These are phyloP conservation scores for Sclerotinia glacialis DNA, from an alignment of 2,329 filamentous ascomycete species.

Conservation along the genomic window DNA sequence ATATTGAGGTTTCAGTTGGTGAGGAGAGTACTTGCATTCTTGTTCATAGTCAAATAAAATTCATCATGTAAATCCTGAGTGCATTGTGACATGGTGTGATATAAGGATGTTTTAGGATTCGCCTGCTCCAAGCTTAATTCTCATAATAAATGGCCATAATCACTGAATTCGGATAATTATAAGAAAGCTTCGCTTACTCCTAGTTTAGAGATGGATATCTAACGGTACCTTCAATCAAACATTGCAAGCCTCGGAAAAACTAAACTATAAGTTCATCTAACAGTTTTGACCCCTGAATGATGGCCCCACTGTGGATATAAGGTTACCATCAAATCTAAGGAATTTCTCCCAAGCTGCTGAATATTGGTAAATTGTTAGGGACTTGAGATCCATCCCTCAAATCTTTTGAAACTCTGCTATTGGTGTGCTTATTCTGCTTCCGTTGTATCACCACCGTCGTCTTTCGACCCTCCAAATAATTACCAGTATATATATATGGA, in stretches of 20 bases:
- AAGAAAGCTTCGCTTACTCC: too few relatives aligned
- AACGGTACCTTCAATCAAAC: too few relatives aligned
- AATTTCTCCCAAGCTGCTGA: not conserved
- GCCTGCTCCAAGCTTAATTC: too few relatives aligned
- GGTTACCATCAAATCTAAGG: not conserved
- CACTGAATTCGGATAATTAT: not conserved
- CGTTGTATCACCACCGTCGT: not conserved
- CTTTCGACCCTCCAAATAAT: not conserved
- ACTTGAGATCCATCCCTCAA: not conserved
- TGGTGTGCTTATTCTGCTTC: not conserved
- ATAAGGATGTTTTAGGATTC: not conserved
- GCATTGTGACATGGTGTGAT: not conserved
- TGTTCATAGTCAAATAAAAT: constrained; percentile 15
- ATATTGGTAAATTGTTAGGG: not conserved
- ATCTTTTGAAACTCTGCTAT: not conserved
- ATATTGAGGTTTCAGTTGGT: not conserved
- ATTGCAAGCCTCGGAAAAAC: too few relatives aligned
- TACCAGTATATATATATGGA: not conserved
- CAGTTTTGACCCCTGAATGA: not conserved
- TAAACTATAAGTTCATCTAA: too few relatives aligned
- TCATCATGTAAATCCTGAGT: not conserved
- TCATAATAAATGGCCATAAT: not conserved
- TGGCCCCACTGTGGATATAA: not conserved
- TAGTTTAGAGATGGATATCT: too few relatives aligned
- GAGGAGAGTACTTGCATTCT: constrained; percentile 7